Base-by-base conservation (phyloP, 2,329 filamentous ascomycete genomes). In the Hypoxylon sp. region DNA sequence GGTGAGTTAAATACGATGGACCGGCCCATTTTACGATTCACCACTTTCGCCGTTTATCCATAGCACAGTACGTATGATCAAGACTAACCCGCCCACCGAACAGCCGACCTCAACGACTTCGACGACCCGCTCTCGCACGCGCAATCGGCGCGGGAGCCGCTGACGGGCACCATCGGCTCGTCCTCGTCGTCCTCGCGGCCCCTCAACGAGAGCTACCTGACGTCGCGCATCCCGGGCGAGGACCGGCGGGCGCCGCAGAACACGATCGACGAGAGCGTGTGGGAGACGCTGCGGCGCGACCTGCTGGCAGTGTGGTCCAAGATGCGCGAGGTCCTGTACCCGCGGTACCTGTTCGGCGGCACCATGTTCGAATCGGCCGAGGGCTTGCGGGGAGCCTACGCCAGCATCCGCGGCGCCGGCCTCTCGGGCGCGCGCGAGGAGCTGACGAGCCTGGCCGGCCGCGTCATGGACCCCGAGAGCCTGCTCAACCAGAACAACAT, bases 261-360 rank as follows among this genome's bases (percentile, higher is more conserved):
- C 80, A 99, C 95, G 47, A 96, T 99, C 77, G 95, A 99, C 78
- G 95, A 99, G 81, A 90, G 89, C 1, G 95, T 99, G 41, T 99
- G 95, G 95, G 92, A 94, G 44, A 99, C 95, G n/a, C 83, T 99
- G 64, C 92, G 91, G 54, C 90, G 95, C 70, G 95, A 99, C 78
- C 81, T 99, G 69, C 80, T 94, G 6, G 95, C 93, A 24, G 93
- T 98, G 34, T 98, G 95, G 94, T 91, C 92, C 80, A 99, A 99
- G 85, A 93, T 99, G 89, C 90, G 92, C 78, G 94, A 97, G 82
- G 95, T 99, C 39, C 87, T 99, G 64, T 99, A 93, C 79, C 95
- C 95, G 17, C 94, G 94, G 75, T 98, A 98, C 80, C 85, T 99
- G 50, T 89, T 99, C 22, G 87, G 86, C 34, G 87, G 87, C 28